Conservation (phyloP, 768 basidiomycete genomes). For the Suillus tomentosus region DNA sequence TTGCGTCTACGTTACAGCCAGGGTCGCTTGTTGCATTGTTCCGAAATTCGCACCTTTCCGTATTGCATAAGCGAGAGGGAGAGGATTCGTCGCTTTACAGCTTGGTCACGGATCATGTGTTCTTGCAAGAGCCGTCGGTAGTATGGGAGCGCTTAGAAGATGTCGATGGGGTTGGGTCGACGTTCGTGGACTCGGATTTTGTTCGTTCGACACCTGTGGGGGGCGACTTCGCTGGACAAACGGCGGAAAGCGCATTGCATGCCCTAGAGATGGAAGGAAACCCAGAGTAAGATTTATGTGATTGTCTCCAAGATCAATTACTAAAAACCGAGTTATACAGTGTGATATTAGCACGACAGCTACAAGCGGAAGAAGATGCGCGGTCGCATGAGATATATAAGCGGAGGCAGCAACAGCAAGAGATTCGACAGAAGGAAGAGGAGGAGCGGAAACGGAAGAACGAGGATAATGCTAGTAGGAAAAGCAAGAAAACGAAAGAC, state of each 20-base stretch:
- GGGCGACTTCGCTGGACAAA: slow-evolving; percentile 78
- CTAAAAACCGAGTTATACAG: slow-evolving; percentile 36
- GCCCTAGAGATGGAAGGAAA: slow-evolving; percentile 51
- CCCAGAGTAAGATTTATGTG: slow-evolving; percentile 56
- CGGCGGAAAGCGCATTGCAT: slow-evolving; percentile 59
- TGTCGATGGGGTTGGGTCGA: slow-evolving; percentile 75
- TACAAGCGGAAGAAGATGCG: slow-evolving; percentile 82
- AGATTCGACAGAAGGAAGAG: slow-evolving; percentile 8
- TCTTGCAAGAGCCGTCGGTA: slow-evolving; percentile 73
- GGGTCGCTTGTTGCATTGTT: slow-evolving; percentile 83
- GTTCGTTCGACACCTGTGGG: slow-evolving; percentile 65
- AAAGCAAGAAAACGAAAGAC: slow-evolving; percentile 42
- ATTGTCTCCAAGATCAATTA: slow-evolving; percentile 1
- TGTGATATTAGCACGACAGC: slow-evolving; percentile 66
- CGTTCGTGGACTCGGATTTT: slow-evolving; percentile 79
- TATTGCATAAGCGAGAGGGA: slow-evolving; percentile 64
- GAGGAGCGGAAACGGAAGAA: slow-evolving; percentile 29
- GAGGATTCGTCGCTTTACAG: slow-evolving; percentile 63
- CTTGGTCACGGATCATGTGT: slow-evolving; percentile 84
- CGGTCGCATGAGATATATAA: slow-evolving; percentile 42
- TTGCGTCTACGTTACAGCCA: slow-evolving; percentile 50
- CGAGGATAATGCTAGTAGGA: slow-evolving; percentile 31
- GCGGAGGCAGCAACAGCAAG: slow-evolving; percentile 31
- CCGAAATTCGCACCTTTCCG: slow-evolving; percentile 87
- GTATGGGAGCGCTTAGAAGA: slow-evolving; percentile 94